Evolutionary conservation across 2,329 filamentous ascomycete genomes (phyloP).

Genomic region (Diaporthe amygdali): DNA sequence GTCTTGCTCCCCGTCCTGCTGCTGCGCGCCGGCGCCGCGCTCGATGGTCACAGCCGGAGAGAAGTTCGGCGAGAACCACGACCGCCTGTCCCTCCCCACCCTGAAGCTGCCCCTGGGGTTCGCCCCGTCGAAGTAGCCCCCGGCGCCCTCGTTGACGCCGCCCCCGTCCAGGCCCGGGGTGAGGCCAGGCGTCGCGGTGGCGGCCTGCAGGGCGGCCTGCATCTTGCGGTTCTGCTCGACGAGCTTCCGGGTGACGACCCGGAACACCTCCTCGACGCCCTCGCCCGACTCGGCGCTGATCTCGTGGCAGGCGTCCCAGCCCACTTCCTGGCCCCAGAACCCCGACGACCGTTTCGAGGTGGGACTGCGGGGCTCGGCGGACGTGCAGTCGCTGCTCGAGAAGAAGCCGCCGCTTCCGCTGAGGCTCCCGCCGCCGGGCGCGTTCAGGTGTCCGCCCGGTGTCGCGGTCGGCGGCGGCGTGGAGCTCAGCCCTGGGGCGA

Average conservation of each 20-base stretch:
- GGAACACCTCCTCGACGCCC: constrained; percentile 95
- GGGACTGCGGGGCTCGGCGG: constrained; percentile 62
- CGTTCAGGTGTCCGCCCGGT: constrained; percentile 25
- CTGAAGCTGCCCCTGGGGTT: constrained; percentile 59
- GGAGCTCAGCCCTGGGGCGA: constrained; percentile 72
- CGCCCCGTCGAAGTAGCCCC: constrained; percentile 55
- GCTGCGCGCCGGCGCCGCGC: constrained; percentile 36
- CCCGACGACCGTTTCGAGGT: constrained; percentile 72
- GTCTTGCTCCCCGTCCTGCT: constrained; percentile 27
- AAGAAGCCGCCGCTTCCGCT: constrained; percentile 36
- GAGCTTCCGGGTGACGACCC: constrained; percentile 68
- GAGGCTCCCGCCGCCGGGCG: constrained; percentile 11
- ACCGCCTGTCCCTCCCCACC: constrained; percentile 61
- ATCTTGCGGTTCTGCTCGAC: constrained; percentile 69
- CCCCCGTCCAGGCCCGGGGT: constrained; percentile 50
- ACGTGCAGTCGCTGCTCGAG: constrained; percentile 22
- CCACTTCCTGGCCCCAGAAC: constrained; percentile 90
- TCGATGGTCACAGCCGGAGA: constrained; percentile 55
- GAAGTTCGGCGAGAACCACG: constrained; percentile 64
- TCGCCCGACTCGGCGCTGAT: constrained; percentile 93
- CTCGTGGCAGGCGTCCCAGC: constrained; percentile 98
- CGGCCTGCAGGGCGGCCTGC: constrained; percentile 62
- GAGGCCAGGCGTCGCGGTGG: constrained; percentile 55
- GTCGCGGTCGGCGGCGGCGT: constrained; percentile 69
- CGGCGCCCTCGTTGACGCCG: constrained; percentile 24